These are phyloP conservation scores for Talaromyces islandicus DNA, from an alignment of 2,329 filamentous ascomycete species.

Conservation along the genomic window DNA sequence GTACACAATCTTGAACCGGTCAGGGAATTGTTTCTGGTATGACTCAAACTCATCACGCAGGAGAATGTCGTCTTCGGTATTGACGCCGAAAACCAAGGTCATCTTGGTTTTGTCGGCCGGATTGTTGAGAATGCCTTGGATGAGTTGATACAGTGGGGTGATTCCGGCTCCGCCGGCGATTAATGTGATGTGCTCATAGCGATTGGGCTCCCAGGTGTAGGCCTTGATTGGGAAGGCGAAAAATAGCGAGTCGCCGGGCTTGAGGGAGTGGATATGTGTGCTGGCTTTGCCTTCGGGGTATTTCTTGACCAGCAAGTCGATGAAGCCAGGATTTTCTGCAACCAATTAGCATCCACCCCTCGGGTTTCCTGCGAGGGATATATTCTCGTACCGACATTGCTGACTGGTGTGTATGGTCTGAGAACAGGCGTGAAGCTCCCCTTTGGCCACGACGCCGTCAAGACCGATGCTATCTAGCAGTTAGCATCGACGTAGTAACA, in stretches of 20 bases:
- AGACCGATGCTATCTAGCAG: slow-evolving; percentile 43
- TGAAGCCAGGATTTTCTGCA: slow-evolving; percentile 49
- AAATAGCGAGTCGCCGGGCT: slow-evolving; percentile 55
- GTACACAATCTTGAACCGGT: slow-evolving; percentile 53
- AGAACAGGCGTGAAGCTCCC: slow-evolving; percentile 54
- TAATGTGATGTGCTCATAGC: slow-evolving; percentile 51
- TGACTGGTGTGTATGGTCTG: slow-evolving; percentile 63
- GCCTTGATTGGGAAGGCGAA: slow-evolving; percentile 52
- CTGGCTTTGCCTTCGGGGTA: slow-evolving; percentile 62
- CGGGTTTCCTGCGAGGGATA: background rate
- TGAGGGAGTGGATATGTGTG: slow-evolving; percentile 59
- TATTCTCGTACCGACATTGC: slow-evolving; percentile 41
- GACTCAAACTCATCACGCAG: slow-evolving; percentile 51
- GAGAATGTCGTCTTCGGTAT: slow-evolving; percentile 58
- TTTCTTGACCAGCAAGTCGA: slow-evolving; percentile 63
- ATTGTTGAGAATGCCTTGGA: slow-evolving; percentile 56
- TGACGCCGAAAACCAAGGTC: slow-evolving; percentile 61
- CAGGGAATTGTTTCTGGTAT: slow-evolving; percentile 46
- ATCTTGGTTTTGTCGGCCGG: slow-evolving; percentile 57
- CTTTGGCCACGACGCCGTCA: slow-evolving; percentile 56
- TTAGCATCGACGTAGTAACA: background rate
- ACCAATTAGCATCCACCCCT: background rate
- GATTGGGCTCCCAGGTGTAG: slow-evolving; percentile 48
- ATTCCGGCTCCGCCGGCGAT: slow-evolving; percentile 69
- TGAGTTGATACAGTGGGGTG: slow-evolving; percentile 63